These are phyloP conservation scores for Macadamia integrifolia DNA, from an alignment of 164 flowering plant genomes.

Conservation along the genomic window DNA sequence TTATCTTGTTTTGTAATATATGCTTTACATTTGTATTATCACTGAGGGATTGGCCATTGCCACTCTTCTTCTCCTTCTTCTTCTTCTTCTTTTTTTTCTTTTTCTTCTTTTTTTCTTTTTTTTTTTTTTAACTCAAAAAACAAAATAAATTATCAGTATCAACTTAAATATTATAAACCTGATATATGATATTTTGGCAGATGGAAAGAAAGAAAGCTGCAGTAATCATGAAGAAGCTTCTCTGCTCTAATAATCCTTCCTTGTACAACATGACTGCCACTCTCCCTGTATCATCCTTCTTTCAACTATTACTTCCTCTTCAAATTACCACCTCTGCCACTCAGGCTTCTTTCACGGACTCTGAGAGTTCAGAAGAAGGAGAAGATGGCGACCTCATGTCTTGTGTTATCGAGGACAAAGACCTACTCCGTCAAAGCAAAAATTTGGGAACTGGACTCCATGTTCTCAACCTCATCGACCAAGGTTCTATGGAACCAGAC, in stretches of 20 bases:
- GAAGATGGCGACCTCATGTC: not conserved
- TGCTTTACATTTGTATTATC: no score
- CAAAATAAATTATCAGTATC: no score
- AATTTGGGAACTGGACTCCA: slow-evolving; percentile 28
- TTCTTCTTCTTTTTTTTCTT: no score
- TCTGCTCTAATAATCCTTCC: not conserved
- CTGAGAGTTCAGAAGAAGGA: slow-evolving; percentile 7
- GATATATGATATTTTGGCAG: no score
- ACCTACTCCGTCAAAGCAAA: slow-evolving; percentile 34
- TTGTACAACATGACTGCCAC: not conserved
- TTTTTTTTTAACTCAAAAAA: no score
- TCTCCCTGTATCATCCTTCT: not conserved
- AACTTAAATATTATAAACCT: no score
- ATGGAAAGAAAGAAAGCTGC: no score
- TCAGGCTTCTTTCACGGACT: slow-evolving; percentile 13
- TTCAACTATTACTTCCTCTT: slow-evolving; percentile 2
- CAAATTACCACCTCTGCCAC: slow-evolving; percentile 11
- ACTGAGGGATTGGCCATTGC: no score
- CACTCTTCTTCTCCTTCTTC: no score
- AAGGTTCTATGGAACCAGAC: slow-evolving; percentile 34
- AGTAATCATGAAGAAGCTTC: slow-evolving; percentile 7
- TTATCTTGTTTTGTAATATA: no score
- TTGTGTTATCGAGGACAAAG: slow-evolving; percentile 34
- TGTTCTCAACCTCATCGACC: slow-evolving; percentile 50
- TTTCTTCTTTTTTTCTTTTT: no score